Base-by-base conservation (phyloP, 2,329 filamentous ascomycete genomes). In the Alternaria sp. region DNA sequence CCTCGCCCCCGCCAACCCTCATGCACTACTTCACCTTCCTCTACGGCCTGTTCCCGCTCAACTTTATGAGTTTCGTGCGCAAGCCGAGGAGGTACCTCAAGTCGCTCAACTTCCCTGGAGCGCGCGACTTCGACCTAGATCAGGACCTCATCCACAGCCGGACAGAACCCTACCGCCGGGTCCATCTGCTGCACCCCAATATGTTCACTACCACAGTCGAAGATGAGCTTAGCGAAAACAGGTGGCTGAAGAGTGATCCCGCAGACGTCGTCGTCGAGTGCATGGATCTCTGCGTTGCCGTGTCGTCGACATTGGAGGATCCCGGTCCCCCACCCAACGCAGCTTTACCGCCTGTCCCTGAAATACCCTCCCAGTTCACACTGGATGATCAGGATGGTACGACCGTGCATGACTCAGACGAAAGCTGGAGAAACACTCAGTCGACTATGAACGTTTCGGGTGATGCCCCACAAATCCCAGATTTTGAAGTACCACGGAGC, bases 31-130 rank as follows among this genome's bases (percentile, higher is more conserved):
- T 93, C 70, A 94, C 91, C 3, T 90, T 93, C 27, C 83, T 95
- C 0, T 95, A 95, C 68, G 92, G 92, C 0, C 81, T 95, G 5
- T 95, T 94, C 65, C 92, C 92, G 2, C 87, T 94, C 72, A 94
- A 94, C 74, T 93, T 95, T 69, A 91, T 93, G 87, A 90, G 90
- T 77, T 95, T 94, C 74, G 90, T 95, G 63, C 87, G 92, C 58
- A 94, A 94, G 72, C 92, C 92, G 3, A 88, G 93, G 67, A 87
- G 90, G 65, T 94, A 91, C 72, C 82, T 95, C 10, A 89, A 92
- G 48, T 89, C 91, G 70, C 87, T 90, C 41, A 87, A 92, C 65
- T 90, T 89, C 32, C 84, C 86, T 5, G 87, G 89, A 50, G 86
- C 89, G 1, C 90, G 93, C 64, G 90, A 92, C 56, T 86, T 94